Evolutionary conservation across 1,139 yeast species (phyloP), one percentile per base, ranked within the genome.

Genomic region (Saccharomyces hybrid): DNA sequence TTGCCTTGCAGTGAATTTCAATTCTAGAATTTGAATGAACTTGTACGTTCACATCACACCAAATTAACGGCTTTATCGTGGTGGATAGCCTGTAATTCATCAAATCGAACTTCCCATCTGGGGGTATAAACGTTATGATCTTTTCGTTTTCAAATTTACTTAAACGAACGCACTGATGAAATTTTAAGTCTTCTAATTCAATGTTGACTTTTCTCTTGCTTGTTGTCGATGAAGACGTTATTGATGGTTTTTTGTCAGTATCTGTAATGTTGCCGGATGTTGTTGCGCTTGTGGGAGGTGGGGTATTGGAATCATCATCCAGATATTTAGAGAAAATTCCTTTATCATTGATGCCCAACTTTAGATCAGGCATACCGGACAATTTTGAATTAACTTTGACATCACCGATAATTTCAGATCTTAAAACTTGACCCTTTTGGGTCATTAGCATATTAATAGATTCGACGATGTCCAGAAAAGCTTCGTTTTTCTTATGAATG

Each of bases 321-420:
- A 68, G 44, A 42, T 60, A 59, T 50, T 61, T 66, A 0, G 69
- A 61, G 62, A 86, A 87, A 48, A 88, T 83, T 14, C 91, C 95
- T 64, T 88, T 86, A 68, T 93, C 98, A 70, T 93, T 95, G 52
- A 93, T 78, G 0, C 99, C 99, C 56, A 93, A 77, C 58, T 96
- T 81, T 61, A 93, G 79, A 73, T 93, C 99, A 0, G 99, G 99
- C 99, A 93, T 93, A 52, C 99, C 99, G 54, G 95, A 84, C 57
- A 93, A 78, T 70, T 87, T 88, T 53, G 96, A 88, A 70, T 88
- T 90, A 72, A 95, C 86, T 69, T 84, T 88, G 58, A 93, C 82
- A 52, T 85, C 86, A 16, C 99, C 99, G 60, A 90, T 76, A 55
- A 93, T 93, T 71, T 93, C 99, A 44, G 95, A 85, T 61, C 95